Percentiles rank a stretch among this genome's conserved stretches.
These are phyloP conservation scores for Paralagenidium karlingii DNA, from an alignment of 352 stramenopile genomes.

Conservation along the genomic window DNA sequence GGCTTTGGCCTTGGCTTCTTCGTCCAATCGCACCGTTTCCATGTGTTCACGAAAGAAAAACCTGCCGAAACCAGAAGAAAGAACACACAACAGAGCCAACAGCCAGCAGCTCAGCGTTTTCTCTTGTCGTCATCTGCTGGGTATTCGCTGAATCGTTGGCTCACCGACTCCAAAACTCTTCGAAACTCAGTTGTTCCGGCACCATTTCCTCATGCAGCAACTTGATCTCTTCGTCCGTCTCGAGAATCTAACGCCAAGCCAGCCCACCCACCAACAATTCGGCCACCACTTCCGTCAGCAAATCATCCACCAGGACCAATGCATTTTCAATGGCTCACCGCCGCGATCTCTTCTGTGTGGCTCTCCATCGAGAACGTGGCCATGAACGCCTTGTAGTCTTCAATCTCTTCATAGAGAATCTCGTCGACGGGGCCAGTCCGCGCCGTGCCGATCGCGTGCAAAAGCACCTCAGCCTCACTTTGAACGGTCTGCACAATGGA, in stretches of 20 bases:
- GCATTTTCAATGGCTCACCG: constrained; percentile 8
- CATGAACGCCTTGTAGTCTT: constrained; percentile 51
- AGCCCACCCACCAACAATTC: no score
- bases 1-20: constrained; percentile 8
- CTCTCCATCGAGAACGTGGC: constrained; percentile 45
- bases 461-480: constrained; percentile 52
- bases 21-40: constrained; percentile 17
- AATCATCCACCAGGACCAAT: background rate
- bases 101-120: no score
- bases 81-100: background rate
- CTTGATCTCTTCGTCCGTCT: constrained; percentile 32
- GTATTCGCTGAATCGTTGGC: background rate
- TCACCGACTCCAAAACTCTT: constrained; percentile 77
- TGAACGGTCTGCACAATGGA: constrained; percentile 56
- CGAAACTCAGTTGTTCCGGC: constrained; percentile 56
- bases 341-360: constrained; percentile 60
- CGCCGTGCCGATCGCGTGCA: constrained; percentile 47
- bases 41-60: constrained; percentile 67
- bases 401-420: constrained; percentile 72
- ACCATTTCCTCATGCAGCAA: constrained; percentile 58
- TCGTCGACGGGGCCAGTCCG: constrained; percentile 62
- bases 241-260: constrained; percentile 18
- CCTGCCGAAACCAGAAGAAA: constrained; percentile 4
- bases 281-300: background rate
- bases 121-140: background rate